A percentile compares a stretch with the other conserved stretches of the same genome.
phyloP scores from a whole-genome alignment of 495 filamentous ascomycete species.

The Pseudotulostoma volvatum region DNA sequence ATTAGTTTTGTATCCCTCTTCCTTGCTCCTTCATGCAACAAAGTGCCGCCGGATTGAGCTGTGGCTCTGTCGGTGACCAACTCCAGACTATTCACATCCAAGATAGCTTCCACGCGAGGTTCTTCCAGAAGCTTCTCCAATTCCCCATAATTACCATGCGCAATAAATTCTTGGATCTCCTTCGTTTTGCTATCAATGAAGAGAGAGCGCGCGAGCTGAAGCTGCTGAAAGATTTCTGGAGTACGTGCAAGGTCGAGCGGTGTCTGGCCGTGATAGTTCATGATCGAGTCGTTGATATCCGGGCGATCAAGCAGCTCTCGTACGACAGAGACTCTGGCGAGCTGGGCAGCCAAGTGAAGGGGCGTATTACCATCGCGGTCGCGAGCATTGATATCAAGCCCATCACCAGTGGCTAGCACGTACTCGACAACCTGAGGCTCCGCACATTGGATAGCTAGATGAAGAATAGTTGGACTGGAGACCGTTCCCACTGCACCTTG shows the following conservation, averaged over 20 bases:
- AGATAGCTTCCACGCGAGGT: constrained; percentile 59
- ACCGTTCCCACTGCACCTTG: constrained; percentile 23
- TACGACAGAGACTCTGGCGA: constrained; percentile 66
- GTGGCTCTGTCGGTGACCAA: constrained; percentile 68
- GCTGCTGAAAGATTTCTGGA: constrained; percentile 86
- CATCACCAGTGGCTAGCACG: constrained; percentile 52
- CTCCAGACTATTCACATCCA: constrained; percentile 84
- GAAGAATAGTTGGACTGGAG: constrained; percentile 71
- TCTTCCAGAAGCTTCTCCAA: constrained; percentile 70
- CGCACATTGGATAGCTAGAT: constrained; percentile 93
- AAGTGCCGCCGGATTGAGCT: constrained; percentile 60
- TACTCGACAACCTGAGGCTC: constrained; percentile 93
- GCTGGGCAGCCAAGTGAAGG: constrained; percentile 70
- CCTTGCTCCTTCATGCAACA: constrained; percentile 86
- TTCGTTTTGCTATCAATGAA: constrained; percentile 76
- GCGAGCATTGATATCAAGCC: constrained; percentile 69
- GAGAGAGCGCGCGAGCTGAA: constrained; percentile 78
- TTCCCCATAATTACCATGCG: constrained; percentile 52
- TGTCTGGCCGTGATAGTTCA: constrained; percentile 78
- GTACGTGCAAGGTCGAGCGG: constrained; percentile 78
- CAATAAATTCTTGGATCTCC: constrained; percentile 63
- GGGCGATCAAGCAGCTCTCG: constrained; percentile 61
- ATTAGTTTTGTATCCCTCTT: constrained; percentile 72
- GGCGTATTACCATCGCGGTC: constrained; percentile 91
- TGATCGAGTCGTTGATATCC: constrained; percentile 72